Evolutionary conservation across 2,329 filamentous ascomycete species (phyloP).

Genomic region (Colletotrichum orbiculare): DNA sequence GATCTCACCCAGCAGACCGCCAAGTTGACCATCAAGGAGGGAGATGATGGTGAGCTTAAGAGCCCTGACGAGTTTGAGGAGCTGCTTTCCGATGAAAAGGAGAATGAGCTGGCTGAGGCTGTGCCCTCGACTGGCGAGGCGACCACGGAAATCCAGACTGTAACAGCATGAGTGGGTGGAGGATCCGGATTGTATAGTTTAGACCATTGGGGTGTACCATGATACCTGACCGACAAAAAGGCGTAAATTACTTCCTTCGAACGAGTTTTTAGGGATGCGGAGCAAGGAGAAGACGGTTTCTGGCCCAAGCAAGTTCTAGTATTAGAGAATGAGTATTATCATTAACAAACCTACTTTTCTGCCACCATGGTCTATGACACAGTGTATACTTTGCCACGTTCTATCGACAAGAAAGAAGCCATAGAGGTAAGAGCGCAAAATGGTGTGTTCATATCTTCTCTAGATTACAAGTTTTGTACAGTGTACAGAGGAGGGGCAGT

Average conservation of each 20-base stretch:
- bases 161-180: constrained; percentile 17
- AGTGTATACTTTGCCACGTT: no score
- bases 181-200: constrained; percentile 30
- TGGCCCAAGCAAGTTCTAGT: constrained; percentile 28
- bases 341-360: not conserved
- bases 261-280: constrained; percentile 27
- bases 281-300: constrained; percentile 29
- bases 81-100: constrained; percentile 22
- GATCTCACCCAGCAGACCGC: constrained; percentile 18
- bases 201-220: constrained; percentile 35
- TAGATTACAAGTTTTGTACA: constrained; percentile 36
- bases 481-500: constrained; percentile 10
- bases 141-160: constrained; percentile 23
- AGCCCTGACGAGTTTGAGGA: constrained; percentile 35
- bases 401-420: no score
- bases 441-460: constrained; percentile 33
- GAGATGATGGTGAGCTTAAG: constrained; percentile 28
- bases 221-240: constrained; percentile 37
- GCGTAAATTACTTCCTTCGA: constrained; percentile 35
- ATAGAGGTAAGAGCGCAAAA: constrained; percentile 11
- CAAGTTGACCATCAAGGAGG: constrained; percentile 14
- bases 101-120: constrained; percentile 3
- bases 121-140: not conserved
- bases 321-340: constrained; percentile 34
- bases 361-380: no score